Evolutionary conservation across 1,284 basidiomycete species (phyloP), one percentile per base, ranked within the genome.

Genomic region (Rhodotorula glutinis): DNA sequence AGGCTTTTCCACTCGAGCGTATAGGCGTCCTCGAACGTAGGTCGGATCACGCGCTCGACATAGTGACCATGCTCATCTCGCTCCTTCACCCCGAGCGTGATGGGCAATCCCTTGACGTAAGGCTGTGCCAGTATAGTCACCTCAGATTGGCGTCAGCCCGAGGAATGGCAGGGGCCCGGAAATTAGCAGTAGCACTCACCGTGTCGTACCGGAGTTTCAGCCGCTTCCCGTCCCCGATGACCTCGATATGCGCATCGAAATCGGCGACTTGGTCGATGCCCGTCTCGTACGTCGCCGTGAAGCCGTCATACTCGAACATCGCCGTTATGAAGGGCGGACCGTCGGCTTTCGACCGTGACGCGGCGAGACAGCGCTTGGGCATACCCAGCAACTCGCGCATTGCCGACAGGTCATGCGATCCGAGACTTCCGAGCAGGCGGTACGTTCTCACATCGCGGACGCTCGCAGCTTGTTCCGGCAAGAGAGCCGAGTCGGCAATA

Each of bases 201-300:
- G 79, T 79, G 64, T 81, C 79, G 66, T 79, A 80, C 21, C 76
- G 74, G 41, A 82, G 77, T 58, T 79, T 78, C 60, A 82, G 71
- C 13, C 80, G 69, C 55, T 79, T 77, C 47, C 79, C 76, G 38
- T 76, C 75, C 14, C 78, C 79, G 62, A 78, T 78, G 16, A 81
- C 78, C 67, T 82, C 81, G 66, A 82, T 77, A 62, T 79, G 78
- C 3, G 79, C 78, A 61, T 82, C 81, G 66, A 82, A 82, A 3
- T 78, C 66, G 19, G 76, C 77, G 2, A 81, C 79, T 16, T 78
- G 56, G 67, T 80, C 79, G 30, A 80, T 79, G 0, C 74, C 78
- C 61, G 77, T 78, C 76, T 79, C 68, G 46, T 71, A 69, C 30
- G 62, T 70, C 44, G 73, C 60, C 53, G 65, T 53, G 54, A 68